Conservation (phyloP, 2,329 filamentous ascomycete genomes). For the Myriosclerotinia curreyana region DNA sequence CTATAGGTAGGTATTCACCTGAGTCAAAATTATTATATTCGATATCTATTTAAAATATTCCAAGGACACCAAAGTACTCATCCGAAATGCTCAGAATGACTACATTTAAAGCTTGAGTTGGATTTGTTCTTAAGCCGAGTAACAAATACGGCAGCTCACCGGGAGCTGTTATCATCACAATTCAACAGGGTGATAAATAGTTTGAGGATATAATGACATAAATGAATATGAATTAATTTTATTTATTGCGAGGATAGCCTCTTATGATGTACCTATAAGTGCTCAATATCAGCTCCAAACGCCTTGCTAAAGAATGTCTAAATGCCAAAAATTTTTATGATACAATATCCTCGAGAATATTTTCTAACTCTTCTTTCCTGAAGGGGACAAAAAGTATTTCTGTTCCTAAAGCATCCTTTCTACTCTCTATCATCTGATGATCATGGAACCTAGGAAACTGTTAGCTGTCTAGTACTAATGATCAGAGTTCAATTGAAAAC, state of each 20-base stretch:
- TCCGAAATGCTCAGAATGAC: too few relatives aligned
- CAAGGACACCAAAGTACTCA: too few relatives aligned
- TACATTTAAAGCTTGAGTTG: too few relatives aligned
- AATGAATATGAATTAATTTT: not conserved
- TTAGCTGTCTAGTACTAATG: conserved; percentile 32
- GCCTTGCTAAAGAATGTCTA: conserved; percentile 24
- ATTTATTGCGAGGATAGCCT: not conserved
- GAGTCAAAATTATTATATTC: not conserved
- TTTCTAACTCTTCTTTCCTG: conserved; percentile 82
- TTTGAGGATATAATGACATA: not conserved
- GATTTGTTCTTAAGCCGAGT: too few relatives aligned
- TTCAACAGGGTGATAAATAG: not conserved
- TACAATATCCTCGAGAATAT: conserved; percentile 72
- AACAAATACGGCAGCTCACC: too few relatives aligned
- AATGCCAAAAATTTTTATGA: conserved; percentile 1
- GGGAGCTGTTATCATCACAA: too few relatives aligned
- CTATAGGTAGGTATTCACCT: not conserved
- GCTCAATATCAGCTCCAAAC: conserved; percentile 16
- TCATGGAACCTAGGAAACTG: conserved; percentile 72
- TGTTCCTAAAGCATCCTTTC: conserved; percentile 79
- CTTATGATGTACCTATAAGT: not conserved
- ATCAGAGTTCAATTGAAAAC: conserved; percentile 23
- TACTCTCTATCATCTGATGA: conserved; percentile 92
- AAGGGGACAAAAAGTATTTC: conserved; percentile 86
- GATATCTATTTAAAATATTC: not conserved